Evolutionary conservation across 1,284 basidiomycete genomes (phyloP).

Genomic region (Vanrija sp.): DNA sequence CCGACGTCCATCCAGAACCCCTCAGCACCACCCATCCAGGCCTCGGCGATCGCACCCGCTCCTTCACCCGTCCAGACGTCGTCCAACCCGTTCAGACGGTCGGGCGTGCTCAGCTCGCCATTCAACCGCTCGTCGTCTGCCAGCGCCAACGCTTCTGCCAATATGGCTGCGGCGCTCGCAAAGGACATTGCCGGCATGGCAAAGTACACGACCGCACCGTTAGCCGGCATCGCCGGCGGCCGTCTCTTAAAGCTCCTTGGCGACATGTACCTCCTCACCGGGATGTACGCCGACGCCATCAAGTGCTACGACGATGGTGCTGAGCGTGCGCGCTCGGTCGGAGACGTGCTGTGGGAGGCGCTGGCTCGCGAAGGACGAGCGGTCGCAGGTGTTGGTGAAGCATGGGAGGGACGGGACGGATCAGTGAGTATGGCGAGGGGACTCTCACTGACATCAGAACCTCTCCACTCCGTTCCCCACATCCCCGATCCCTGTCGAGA

Average conservation of each 20-base stretch:
- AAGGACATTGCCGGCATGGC: constrained; percentile 3
- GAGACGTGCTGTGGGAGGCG: constrained; percentile 81
- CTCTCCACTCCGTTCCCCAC: constrained; percentile 34
- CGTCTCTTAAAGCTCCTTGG: constrained; percentile 80
- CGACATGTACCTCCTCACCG: constrained; percentile 79
- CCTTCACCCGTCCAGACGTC: constrained; percentile 19
- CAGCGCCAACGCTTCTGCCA: constrained; percentile 8
- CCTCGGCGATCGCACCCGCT: constrained; percentile 37
- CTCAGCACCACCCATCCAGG: constrained; percentile 34
- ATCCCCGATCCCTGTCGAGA: constrained; percentile 41
- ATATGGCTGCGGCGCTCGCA: neutral
- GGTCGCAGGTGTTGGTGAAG: constrained; percentile 69
- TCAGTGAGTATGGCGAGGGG: constrained; percentile 47
- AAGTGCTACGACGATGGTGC: constrained; percentile 82
- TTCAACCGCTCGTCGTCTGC: constrained; percentile 34
- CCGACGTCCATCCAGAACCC: constrained; percentile 38
- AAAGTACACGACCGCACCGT: constrained; percentile 34
- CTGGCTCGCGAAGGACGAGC: constrained; percentile 77
- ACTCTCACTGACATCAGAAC: constrained; percentile 17
- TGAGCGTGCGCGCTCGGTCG: constrained; percentile 62
- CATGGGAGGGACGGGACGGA: constrained; percentile 71
- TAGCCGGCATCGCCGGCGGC: constrained; percentile 40
- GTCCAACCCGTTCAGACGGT: constrained; percentile 40
- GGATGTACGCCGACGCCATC: constrained; percentile 70
- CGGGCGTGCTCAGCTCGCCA: constrained; percentile 31